Conservation (phyloP, 345 rosid genomes). For the Crucihimalaya himalaica region DNA sequence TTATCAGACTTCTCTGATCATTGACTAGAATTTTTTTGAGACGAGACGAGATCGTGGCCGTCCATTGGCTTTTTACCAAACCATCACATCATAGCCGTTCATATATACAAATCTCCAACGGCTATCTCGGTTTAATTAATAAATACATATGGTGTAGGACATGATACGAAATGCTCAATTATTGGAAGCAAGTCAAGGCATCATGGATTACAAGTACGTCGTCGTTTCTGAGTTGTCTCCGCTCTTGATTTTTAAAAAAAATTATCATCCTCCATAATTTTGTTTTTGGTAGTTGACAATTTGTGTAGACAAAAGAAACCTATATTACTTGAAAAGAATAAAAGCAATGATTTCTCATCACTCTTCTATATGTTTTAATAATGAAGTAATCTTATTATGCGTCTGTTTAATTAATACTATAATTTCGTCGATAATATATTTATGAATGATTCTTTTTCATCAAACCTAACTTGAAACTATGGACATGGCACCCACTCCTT, state of each 20-base stretch:
- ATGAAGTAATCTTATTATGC: constrained; percentile 32
- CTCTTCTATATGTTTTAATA: constrained; percentile 11
- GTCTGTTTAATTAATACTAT: constrained; percentile 10
- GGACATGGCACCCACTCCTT: constrained; percentile 66
- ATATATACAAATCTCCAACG: constrained; percentile 33
- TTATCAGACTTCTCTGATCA: constrained; percentile 24
- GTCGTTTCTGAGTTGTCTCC: constrained; percentile 25
- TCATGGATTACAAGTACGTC: constrained; percentile 23
- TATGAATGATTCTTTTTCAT: constrained; percentile 35
- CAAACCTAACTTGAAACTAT: constrained; percentile 45
- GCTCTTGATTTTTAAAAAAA: not conserved
- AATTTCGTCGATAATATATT: constrained; percentile 3
- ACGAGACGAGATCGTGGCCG: constrained; percentile 35
- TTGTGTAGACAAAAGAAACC: constrained; percentile 21
- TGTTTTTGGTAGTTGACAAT: constrained; percentile 30
- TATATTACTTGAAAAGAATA: constrained; percentile 30
- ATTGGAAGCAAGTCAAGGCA: constrained; percentile 8
- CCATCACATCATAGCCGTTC: constrained; percentile 36
- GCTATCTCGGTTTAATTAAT: constrained; percentile 18
- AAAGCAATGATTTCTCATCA: constrained; percentile 36
- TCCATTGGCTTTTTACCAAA: constrained; percentile 26
- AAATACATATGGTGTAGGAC: not conserved
- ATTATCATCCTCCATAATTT: constrained; percentile 7
- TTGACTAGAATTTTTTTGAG: constrained; percentile 1
- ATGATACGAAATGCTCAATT: constrained; percentile 34